Conservation (phyloP, 1,284 basidiomycete genomes). For the Stygiomarasmius scandens region DNA sequence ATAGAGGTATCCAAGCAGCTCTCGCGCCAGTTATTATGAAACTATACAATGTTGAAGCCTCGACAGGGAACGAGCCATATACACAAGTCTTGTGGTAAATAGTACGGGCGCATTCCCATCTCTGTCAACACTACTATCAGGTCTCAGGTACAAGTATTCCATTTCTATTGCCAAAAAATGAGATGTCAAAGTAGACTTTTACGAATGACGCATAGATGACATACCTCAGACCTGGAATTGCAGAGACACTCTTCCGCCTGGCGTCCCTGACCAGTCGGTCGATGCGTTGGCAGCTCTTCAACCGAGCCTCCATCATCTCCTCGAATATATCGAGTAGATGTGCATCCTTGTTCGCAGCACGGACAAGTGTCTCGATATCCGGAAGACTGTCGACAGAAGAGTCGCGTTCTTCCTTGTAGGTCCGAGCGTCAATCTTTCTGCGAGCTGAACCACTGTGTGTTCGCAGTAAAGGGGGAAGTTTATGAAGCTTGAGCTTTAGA, state of each 20-base stretch:
- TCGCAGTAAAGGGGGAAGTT: background rate
- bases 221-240: background rate
- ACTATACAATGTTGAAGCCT: too few relatives aligned
- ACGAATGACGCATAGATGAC: background rate
- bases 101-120: too few relatives aligned
- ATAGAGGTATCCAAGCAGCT: too few relatives aligned
- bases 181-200: too few relatives aligned
- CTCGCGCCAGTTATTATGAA: too few relatives aligned
- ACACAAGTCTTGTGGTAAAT: too few relatives aligned
- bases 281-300: constrained; percentile 72
- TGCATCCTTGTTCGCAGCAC: constrained; percentile 26
- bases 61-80: too few relatives aligned
- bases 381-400: constrained; percentile 5
- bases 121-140: too few relatives aligned
- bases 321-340: constrained; percentile 69
- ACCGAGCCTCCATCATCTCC: constrained; percentile 68
- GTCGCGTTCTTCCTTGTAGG: background rate
- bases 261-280: constrained; percentile 60
- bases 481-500: constrained; percentile 31
- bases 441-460: background rate
- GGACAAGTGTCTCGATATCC: constrained; percentile 13
- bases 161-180: too few relatives aligned
- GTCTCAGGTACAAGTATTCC: too few relatives aligned
- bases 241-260: constrained; percentile 32
- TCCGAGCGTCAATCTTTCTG: background rate